Conservation (phyloP, 1,284 basidiomycete genomes). For the Ceratorhiza oryzae-sativae region DNA sequence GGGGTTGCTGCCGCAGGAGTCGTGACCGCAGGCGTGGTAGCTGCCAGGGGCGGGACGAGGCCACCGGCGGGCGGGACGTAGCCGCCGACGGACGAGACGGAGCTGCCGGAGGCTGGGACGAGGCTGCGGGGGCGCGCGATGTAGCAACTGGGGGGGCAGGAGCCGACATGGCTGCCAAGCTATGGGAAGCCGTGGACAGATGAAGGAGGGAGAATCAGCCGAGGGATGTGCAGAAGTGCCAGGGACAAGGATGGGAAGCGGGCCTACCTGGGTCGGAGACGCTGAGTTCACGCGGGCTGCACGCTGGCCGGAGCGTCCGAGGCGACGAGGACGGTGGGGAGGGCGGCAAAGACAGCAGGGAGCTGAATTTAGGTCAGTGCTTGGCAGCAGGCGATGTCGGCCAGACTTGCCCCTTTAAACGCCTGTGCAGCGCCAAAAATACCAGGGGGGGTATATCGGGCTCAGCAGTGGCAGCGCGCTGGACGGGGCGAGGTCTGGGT, state of each 20-base stretch:
- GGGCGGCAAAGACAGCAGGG: not conserved
- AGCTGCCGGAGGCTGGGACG: too few species aligned
- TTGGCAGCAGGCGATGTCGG: not conserved
- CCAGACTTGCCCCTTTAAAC: not conserved
- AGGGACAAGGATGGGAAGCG: slow-evolving; percentile 13
- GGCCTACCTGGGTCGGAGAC: slow-evolving; percentile 6
- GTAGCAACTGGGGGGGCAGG: not conserved
- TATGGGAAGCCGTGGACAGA: not conserved
- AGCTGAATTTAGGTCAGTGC: slow-evolving; percentile 2
- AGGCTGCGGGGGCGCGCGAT: not conserved
- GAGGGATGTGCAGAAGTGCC: not conserved
- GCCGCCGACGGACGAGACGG: too few species aligned
- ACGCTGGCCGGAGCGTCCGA: not conserved
- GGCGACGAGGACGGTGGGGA: not conserved
- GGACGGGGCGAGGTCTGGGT: not conserved
- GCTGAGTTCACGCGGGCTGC: not conserved
- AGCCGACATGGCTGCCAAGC: not conserved
- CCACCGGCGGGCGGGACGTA: too few species aligned
- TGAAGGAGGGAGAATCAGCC: not conserved
- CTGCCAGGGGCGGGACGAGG: too few species aligned
- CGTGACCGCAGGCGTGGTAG: too few species aligned
- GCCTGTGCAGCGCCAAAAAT: not conserved
- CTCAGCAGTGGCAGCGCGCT: not conserved
- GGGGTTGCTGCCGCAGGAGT: too few species aligned
- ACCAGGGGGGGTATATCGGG: not conserved